Conservation (phyloP, 2,329 filamentous ascomycete genomes). For the Hypomyces rosellus region DNA sequence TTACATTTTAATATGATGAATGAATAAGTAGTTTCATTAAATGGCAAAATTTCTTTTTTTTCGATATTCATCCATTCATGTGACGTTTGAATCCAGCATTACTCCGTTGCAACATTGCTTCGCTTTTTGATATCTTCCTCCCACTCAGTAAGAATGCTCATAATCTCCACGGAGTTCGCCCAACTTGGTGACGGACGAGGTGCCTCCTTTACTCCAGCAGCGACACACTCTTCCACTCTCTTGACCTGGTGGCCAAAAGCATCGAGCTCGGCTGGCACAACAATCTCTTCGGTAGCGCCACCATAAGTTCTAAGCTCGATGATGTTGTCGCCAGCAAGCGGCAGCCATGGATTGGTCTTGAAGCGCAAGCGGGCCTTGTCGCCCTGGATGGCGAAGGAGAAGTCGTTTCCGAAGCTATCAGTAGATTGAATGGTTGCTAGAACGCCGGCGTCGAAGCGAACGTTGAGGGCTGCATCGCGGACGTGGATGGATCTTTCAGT, state of each 20-base stretch:
- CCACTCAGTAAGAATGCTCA: conserved; percentile 22
- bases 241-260: conserved; percentile 21
- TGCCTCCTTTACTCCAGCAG: conserved; percentile 15
- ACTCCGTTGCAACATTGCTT: not conserved
- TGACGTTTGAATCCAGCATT: not conserved
- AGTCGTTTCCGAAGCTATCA: conserved; percentile 22
- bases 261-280: conserved; percentile 16
- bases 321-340: conserved; percentile 18
- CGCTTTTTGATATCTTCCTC: conserved; percentile 14
- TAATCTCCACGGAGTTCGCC: conserved; percentile 21
- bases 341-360: conserved; percentile 23
- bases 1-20: not conserved
- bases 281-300: conserved; percentile 15
- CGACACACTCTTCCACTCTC: conserved; percentile 18
- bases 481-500: conserved; percentile 15
- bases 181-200: conserved; percentile 19
- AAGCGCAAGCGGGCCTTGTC: conserved; percentile 19
- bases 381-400: conserved; percentile 18
- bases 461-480: conserved; percentile 18
- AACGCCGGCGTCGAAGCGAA: conserved; percentile 18
- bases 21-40: not conserved
- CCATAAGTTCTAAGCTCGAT: conserved; percentile 19
- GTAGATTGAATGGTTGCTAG: conserved; percentile 22
- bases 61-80: not conserved
- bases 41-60: too few relatives aligned